phyloP scores from a whole-genome alignment of 176 grass and related monocot species.

The Eleusine coracana region DNA sequence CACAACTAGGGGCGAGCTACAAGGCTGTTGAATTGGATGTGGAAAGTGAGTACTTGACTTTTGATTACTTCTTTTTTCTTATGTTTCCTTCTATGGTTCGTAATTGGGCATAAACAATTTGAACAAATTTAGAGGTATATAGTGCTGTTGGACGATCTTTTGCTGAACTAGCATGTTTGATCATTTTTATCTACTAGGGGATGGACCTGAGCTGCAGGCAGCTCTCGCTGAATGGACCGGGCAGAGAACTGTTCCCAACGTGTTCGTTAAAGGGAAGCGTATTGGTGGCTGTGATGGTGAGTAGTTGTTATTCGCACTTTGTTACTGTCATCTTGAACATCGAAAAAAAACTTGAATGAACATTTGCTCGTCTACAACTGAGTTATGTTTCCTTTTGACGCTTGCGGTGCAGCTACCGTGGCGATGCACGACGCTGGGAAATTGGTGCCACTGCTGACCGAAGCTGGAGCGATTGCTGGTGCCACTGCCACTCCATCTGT shows the following conservation, averaged over 20 bases:
- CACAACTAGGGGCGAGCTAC: constrained; percentile 48
- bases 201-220: constrained; percentile 56
- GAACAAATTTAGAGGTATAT: no score
- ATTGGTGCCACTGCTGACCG: constrained; percentile 59
- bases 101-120: no score
- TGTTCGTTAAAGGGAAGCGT: constrained; percentile 68
- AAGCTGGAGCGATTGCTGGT: constrained; percentile 49
- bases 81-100: no score
- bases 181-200: constrained; percentile 36
- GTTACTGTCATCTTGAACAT: no score
- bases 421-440: constrained; percentile 47
- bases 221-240: constrained; percentile 60
- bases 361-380: neutral
- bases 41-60: constrained; percentile 54
- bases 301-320: neutral
- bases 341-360: neutral
- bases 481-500: constrained; percentile 25
- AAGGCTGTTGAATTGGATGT: constrained; percentile 64
- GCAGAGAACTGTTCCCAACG: constrained; percentile 60
- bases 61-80: neutral
- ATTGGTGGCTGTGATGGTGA: constrained; percentile 61
- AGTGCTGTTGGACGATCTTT: neutral
- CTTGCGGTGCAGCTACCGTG: constrained; percentile 26
- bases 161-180: neutral
- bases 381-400: neutral